These are phyloP conservation scores for Punica granatum DNA, from an alignment of 345 rosid genomes.

Conservation along the genomic window DNA sequence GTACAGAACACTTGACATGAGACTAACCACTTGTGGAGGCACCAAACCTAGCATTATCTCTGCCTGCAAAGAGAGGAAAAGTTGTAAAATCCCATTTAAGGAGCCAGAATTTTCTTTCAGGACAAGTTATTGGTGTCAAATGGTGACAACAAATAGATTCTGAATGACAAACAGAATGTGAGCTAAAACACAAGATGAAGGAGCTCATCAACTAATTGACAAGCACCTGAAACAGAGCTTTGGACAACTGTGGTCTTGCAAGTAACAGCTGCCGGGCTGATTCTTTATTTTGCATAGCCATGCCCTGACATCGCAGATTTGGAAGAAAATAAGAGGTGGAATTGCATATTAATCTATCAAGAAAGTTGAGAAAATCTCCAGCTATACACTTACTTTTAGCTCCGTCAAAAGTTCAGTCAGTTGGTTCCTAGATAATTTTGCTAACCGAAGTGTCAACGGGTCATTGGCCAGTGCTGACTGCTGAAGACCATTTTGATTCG, in stretches of 20 bases:
- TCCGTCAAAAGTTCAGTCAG: slow-evolving; percentile 68
- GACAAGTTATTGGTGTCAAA: not conserved
- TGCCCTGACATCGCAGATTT: slow-evolving; percentile 36
- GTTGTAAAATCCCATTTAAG: not conserved
- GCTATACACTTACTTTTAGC: slow-evolving; percentile 48
- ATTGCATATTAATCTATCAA: not conserved
- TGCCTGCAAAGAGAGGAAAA: slow-evolving; percentile 41
- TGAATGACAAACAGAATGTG: no score
- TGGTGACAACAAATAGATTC: not conserved
- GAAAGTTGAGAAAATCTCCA: slow-evolving; percentile 1
- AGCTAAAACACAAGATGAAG: not conserved
- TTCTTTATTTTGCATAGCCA: slow-evolving; percentile 70
- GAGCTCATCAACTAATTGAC: not conserved
- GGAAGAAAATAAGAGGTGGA: slow-evolving; percentile 8
- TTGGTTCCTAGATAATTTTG: slow-evolving; percentile 84
- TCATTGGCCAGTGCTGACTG: slow-evolving; percentile 56
- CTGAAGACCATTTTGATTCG: slow-evolving; percentile 42
- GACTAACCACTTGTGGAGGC: slow-evolving; percentile 58
- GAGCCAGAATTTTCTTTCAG: not conserved
- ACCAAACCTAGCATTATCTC: slow-evolving; percentile 88
- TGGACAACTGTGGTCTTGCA: slow-evolving; percentile 63
- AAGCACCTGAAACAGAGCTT: slow-evolving; percentile 84
- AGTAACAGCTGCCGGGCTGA: slow-evolving; percentile 67
- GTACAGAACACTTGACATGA: not conserved
- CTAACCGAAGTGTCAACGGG: slow-evolving; percentile 84